Base-by-base conservation (phyloP, 164 flowering plant species). In the Umbilicus rupestris region DNA sequence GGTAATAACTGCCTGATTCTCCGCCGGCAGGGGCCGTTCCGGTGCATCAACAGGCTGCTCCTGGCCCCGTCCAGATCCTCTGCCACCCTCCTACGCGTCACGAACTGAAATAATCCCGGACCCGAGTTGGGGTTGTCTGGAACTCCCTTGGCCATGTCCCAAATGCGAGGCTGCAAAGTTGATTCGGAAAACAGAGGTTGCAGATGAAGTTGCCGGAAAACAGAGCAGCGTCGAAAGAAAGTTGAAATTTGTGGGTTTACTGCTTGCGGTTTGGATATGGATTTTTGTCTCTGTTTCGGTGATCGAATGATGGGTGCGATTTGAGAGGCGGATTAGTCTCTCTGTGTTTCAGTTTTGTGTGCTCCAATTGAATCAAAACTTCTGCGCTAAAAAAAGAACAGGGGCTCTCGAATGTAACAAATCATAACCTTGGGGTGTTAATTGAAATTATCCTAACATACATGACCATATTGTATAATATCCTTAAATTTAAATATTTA, bases 311-410 rank as follows among this genome's bases (percentile, higher is more conserved):
- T 49, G 55, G 55, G 24, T 3, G 33, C 33, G 60, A n/a, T 26
- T 28, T 52, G 14, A 2, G 30, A 52, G 58, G 58, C 60, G 60
- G 44, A 41, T 0, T 55, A 26, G 5, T 28, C 60, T 55, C 60
- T 55, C 17, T 28, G 60, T 55, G 60, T 55, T 55, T 55, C 60
- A 55, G 17, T 55, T 55, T 55, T 55, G 37, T 35, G 37, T 35
- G 37, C 37, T 35, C 7, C 37, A 35, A 35, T 35, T 35, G 44
- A 6, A 41, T 41, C 44, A 41, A 10, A 41, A 41, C 6, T 41
- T 14, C 44, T 14, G 12, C 16, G 44, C 44, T 41, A 41, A 41
- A 41, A 41, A 41, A 9, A 41, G 44, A 6, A 41, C 44, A 41
- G 0, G 44, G 44, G 44, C 44, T 41, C 26, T 3, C 10, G 5